Conservation (phyloP, 1,139 yeast genomes). For the Blastobotrys elegans region DNA sequence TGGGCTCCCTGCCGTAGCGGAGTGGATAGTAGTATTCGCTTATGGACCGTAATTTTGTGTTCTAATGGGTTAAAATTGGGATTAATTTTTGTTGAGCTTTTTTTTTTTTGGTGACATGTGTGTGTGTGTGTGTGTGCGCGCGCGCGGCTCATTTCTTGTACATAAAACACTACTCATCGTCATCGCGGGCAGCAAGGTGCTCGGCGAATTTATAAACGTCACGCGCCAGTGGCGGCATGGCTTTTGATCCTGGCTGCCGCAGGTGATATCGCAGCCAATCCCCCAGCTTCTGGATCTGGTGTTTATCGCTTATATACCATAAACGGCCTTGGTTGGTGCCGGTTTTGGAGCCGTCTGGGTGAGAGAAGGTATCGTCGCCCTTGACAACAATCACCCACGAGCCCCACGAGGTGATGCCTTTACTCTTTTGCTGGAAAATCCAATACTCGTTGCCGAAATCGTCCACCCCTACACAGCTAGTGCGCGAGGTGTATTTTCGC, state of each 20-base stretch:
- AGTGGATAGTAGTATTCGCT: background rate
- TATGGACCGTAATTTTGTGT: background rate
- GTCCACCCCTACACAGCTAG: conserved; percentile 34
- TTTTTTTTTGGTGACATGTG: too few species aligned
- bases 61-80: too few species aligned
- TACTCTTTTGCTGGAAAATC: conserved; percentile 35
- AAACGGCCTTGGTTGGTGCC: conserved; percentile 7
- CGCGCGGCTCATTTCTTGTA: too few species aligned
- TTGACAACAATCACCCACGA: conserved; percentile 27
- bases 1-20: background rate
- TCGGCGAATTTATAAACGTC: conserved; percentile 9
- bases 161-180: background rate
- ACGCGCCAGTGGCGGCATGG: conserved; percentile 8
- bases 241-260: conserved; percentile 3
- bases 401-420: conserved; percentile 31
- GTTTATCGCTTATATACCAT: conserved; percentile 9
- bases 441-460: conserved; percentile 35
- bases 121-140: too few species aligned
- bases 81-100: too few species aligned
- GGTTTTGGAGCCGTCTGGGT: conserved; percentile 7
- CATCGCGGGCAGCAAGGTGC: conserved; percentile 1
- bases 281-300: conserved; percentile 6
- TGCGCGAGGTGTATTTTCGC: conserved; percentile 31
- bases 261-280: conserved; percentile 8
- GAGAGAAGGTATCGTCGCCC: conserved; percentile 1